Conservation (phyloP, 768 basidiomycete species). For the Lentinula guzmanii region DNA sequence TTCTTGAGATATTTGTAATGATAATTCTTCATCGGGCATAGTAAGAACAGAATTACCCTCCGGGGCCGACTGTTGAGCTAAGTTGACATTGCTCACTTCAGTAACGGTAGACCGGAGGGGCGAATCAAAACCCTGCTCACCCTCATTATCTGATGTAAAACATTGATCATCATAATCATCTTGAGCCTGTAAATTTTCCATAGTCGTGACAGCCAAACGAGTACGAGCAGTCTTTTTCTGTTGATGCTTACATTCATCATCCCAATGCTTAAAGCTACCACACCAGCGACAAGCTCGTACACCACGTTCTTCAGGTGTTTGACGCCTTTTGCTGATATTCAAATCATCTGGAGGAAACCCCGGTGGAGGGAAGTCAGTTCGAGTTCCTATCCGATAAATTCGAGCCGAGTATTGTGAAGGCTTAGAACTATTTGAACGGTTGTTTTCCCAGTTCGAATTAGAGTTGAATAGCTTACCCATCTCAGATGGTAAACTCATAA, state of each 20-base stretch:
- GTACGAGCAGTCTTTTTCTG: neutral
- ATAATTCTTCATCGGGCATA: too few species aligned
- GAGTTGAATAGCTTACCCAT: neutral
- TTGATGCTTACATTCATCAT: slow-evolving; percentile 24
- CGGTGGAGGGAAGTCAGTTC: neutral
- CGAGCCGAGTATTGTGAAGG: neutral
- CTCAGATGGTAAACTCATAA: neutral
- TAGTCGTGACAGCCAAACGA: too few species aligned
- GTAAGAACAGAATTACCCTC: too few species aligned
- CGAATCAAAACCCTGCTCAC: too few species aligned
- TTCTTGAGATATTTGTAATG: too few species aligned
- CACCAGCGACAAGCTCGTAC: slow-evolving; percentile 26
- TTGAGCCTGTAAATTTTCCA: too few species aligned
- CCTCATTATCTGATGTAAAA: too few species aligned
- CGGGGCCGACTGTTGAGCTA: too few species aligned
- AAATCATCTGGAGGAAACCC: slow-evolving; percentile 2
- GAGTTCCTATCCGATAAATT: neutral
- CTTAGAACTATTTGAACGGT: neutral
- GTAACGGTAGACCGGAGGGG: too few species aligned
- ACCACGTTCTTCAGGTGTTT: slow-evolving; percentile 15
- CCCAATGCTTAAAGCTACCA: slow-evolving; percentile 27
- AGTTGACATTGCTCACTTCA: too few species aligned
- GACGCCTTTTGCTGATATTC: neutral
- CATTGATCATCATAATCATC: too few species aligned
- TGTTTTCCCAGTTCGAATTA: neutral